Conservation (phyloP, 192 early-diverging fungal genomes). For the Backusella parvicylindrica region DNA sequence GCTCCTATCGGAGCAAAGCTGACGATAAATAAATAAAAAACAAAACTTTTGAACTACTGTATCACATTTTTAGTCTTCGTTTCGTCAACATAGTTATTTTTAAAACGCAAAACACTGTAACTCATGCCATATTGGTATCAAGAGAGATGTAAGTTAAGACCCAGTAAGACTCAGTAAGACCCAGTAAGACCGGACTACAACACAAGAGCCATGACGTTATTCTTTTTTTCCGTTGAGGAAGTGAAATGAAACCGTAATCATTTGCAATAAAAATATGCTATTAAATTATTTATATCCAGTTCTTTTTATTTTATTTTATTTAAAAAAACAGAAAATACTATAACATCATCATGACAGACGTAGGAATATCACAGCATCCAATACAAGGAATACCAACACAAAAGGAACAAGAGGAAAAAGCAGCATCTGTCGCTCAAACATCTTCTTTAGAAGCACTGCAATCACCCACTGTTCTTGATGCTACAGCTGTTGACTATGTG, state of each 20-base stretch:
- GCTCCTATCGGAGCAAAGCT: no score
- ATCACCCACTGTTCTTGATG: background rate
- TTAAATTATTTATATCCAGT: background rate
- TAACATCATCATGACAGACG: background rate
- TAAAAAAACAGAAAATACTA: background rate
- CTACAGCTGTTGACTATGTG: constrained; percentile 8
- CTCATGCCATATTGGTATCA: background rate
- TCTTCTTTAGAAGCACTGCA: background rate
- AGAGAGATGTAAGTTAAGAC: background rate
- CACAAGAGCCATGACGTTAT: background rate
- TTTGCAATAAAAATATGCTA: background rate
- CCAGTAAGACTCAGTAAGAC: background rate
- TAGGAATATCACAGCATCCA: background rate
- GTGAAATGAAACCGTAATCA: background rate
- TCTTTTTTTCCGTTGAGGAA: background rate
- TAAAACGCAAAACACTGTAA: background rate
- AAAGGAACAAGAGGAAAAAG: background rate
- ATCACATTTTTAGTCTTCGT: no score
- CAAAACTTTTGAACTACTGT: no score
- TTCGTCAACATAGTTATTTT: no score
- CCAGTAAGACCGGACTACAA: background rate
- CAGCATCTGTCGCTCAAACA: background rate
- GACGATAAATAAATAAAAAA: no score
- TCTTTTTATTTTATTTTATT: background rate
- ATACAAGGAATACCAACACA: background rate